Evolutionary conservation across 495 filamentous ascomycete genomes (phyloP), one percentile per base, ranked within the genome.

Genomic region (Aspergillus saccharolyticus): DNA sequence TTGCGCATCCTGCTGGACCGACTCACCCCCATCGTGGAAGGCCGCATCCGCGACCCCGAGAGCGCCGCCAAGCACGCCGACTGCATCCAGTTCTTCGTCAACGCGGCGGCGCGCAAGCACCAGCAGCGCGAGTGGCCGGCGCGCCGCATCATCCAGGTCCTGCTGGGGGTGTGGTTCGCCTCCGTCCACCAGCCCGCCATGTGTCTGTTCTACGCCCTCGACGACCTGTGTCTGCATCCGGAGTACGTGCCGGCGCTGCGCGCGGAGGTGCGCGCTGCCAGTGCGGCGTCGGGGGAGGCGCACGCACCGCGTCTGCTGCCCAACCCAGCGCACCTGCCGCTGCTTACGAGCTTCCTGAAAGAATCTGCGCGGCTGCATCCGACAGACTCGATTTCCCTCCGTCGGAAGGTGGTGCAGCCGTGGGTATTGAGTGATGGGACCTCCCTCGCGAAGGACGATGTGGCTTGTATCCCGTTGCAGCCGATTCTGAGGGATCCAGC

Each of bases 71-170:
- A 53, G 4, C 51, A 42, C 15, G 28, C 9, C 4, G 51, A 53
- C 51, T 53, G 51, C 51, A 53, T 53, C 30, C 51, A 53, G 51
- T 53, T 53, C 51, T 21, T 53, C 51, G 28, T 53, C 28, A 53
- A 53, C 51, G 51, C 51, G 42, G 51, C 22, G 25, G 19, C 22
- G 17, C 51, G 43, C 28, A 53, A 53, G 28, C 1, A 53, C 1
- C 51, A 53, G 17, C 30, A 21, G 25, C 8, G 42, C 17, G 9
- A 53, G 14, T 53, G 51, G 51, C 28, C 28, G 19, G 51, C 51
- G 2, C 30, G 42, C 16, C 51, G 33, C 4, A 53, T 53, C 28
- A 21, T 43, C 8, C 51, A 53, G 16, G 51, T 53, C 28, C 51
- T 53, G 18, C 33, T 53, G 22, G 51, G 51, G 15, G 43, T 53